These are phyloP conservation scores for Sporothrix dimorphospora DNA, from an alignment of 2,329 filamentous ascomycete species.

Conservation along the genomic window DNA sequence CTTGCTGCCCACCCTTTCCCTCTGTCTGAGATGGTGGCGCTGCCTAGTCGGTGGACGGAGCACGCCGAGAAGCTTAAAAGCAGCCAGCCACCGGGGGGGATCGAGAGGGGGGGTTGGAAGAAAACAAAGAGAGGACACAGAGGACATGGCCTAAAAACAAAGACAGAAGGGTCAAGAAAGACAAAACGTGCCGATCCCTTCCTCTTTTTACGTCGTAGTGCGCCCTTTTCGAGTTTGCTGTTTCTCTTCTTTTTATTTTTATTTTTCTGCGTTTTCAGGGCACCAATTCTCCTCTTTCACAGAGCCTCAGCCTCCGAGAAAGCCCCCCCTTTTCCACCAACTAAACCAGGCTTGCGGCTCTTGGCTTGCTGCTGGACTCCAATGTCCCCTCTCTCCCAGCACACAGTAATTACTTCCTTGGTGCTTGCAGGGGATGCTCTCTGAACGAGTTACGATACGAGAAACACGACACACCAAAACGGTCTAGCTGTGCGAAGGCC, in stretches of 20 bases:
- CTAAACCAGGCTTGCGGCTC: slow-evolving; percentile 2
- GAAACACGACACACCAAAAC: slow-evolving; percentile 10
- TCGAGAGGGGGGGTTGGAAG: neutral
- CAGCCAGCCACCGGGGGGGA: neutral
- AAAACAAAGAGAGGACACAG: neutral
- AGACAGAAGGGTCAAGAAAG: neutral
- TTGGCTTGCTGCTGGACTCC: neutral
- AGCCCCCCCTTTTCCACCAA: neutral
- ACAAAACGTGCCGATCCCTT: neutral
- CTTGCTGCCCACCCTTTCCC: neutral
- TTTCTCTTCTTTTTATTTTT: neutral
- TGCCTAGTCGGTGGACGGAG: neutral
- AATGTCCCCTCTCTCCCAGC: neutral
- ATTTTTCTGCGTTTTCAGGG: neutral
- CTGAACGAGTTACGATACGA: slow-evolving; percentile 10
- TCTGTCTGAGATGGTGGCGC: neutral
- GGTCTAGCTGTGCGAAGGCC: slow-evolving; percentile 20
- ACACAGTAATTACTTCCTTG: neutral
- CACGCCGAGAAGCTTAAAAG: slow-evolving; percentile 9
- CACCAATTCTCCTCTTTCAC: neutral
- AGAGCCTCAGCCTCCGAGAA: slow-evolving; percentile 2
- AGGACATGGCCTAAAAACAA: neutral
- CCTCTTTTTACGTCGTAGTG: neutral
- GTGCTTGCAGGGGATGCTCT: neutral
- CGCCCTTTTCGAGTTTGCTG: too few species aligned